Evolutionary conservation across 1,139 yeast genomes (phyloP), one percentile per base, ranked within the genome.

Genomic region (Nadsonia commutata): DNA sequence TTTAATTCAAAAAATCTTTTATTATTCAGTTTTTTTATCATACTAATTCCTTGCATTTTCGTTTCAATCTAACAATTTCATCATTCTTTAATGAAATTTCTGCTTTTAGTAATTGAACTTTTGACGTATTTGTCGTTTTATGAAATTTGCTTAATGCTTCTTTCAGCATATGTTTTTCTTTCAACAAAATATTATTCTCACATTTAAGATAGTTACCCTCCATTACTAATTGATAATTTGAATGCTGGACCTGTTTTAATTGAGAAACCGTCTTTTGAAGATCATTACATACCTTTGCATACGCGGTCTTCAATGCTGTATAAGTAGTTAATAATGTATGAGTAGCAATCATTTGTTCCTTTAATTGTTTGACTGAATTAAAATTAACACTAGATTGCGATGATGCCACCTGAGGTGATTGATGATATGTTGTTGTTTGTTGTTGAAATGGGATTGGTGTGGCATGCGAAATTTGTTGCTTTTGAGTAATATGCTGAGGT

Each of bases 311-410:
- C 39, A 48, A 43, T 6, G 51, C 43, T 3, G 46, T 38, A 43
- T 48, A 48, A 2, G 50, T 48, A 13, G 48, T 48, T 19, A 48
- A 40, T 20, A 48, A 43, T 11, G 46, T 47, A 31, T 48, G 51
- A 23, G 45, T 37, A 21, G 45, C 38, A 22, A 43, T 40, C 45
- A 48, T 46, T 36, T 48, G 47, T 37, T 47, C 43, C 36, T 48
- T 48, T 20, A 48, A 22, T 38, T 45, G 49, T 3, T 43, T 22
- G 11, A 48, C 43, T 9, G 49, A 41, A 19, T 41, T 47, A 6
- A 16, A 3, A 27, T 27, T 27, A 9, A 27, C 13, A 27, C n/a
- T n/a, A n/a, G n/a, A n/a, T n/a, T n/a, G n/a, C n/a, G n/a, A n/a
- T n/a, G n/a, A n/a, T n/a, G n/a, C n/a, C n/a, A n/a, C n/a, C n/a